Base-by-base conservation (phyloP, 768 basidiomycete genomes). In the Amanita polypyramis region DNA sequence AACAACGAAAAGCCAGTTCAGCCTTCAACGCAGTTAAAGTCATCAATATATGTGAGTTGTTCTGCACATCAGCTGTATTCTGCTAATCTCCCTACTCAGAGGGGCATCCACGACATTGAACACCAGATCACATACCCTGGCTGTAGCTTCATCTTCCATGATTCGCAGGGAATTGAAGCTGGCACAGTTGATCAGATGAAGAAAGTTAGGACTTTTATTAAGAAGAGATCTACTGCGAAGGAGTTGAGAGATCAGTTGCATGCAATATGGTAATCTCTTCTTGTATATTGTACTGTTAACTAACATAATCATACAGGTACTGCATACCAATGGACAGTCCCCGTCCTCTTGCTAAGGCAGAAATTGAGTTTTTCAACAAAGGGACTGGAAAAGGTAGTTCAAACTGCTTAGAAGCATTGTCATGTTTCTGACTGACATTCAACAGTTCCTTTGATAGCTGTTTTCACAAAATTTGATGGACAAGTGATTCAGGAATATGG, bases 81-180 rank as follows among this genome's bases (percentile, higher is more conserved):
- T 7, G 7, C 25, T 27, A 27, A 3, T 7, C 25, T 27, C 7
- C 7, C 25, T 7, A 27, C 7, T 25, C 51, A 63, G 65, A 63
- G 66, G 32, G 69, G 66, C 23, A 36, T 45, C 2, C 67, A 68
- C 53, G 51, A 70, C 46, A 62, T 69, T 25, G 45, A 61, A 38
- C 45, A 54, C 25, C 51, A 58, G 44, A 56, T 65, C 35, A 49
- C 58, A 4, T 70, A 64, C 51, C 27, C 19, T 23, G 37, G 35
- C 25, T 65, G 57, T 54, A 63, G 63, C 27, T 70, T 67, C 51
- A 58, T 69, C 17, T 70, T 70, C 50, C 70, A 71, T 33, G 69
- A 71, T 48, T 71, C 70, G 19, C 49, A 59, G 38, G 70, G 69
- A 5, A 67, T 71, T 41, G 68, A 70, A 53, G 51, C 65, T 14